Conservation (phyloP, 768 basidiomycete species). For the Mycena galopus region DNA sequence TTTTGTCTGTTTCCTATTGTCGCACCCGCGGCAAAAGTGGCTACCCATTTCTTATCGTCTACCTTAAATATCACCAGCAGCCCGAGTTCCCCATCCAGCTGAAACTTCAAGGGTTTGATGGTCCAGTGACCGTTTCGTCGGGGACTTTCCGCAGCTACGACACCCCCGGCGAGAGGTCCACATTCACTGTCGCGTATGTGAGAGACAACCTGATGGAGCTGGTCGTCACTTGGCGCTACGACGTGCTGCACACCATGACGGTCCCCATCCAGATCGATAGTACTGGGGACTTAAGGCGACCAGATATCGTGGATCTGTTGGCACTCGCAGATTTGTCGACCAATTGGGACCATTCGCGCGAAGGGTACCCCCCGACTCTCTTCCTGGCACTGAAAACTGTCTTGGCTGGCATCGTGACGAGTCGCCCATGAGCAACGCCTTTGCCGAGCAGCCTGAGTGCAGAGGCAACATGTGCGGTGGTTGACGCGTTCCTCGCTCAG, state of each 20-base stretch:
- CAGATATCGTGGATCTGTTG: constrained; percentile 11
- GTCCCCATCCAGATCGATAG: background rate
- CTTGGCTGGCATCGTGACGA: background rate
- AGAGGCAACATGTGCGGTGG: background rate
- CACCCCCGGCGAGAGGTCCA: background rate
- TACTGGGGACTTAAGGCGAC: background rate
- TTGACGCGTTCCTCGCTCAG: constrained; percentile 9
- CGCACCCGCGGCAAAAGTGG: background rate
- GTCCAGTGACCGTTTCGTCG: background rate
- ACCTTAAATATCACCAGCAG: background rate
- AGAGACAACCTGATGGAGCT: background rate
- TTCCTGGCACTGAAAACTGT: constrained; percentile 8
- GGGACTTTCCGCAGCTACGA: background rate
- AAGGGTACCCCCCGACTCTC: constrained; percentile 16
- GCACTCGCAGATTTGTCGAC: constrained; percentile 10
- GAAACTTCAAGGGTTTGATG: constrained; percentile 17
- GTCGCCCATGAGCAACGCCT: background rate
- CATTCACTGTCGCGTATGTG: background rate
- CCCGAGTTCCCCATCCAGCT: background rate
- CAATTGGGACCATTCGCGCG: constrained; percentile 1
- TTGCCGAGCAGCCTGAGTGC: background rate
- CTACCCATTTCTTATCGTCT: constrained; percentile 10
- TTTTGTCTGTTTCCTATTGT: background rate
- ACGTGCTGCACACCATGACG: background rate
- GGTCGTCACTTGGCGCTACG: constrained; percentile 11